Evolutionary conservation across 2,329 filamentous ascomycete genomes (phyloP), one percentile per base, ranked within the genome.

Genomic region (Hymenoscyphus scutula): DNA sequence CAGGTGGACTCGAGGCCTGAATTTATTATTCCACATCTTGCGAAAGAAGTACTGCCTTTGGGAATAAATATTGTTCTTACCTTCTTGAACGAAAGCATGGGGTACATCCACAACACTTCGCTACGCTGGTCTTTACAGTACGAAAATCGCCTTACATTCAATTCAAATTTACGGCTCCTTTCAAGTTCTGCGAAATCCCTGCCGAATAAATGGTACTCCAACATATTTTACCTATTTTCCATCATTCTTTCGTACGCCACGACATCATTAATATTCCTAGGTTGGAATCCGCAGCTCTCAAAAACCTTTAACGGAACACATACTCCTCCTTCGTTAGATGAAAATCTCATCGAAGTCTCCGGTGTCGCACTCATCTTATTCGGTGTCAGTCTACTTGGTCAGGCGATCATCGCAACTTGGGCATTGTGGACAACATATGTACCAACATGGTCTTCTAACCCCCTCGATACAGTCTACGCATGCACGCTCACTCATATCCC

Each of bases 111-210:
- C 51, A 67, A 64, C 17, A 70, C 68, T 48, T 67, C 73, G 3
- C 69, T 74, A 15, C 68, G 73, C n/a, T 75, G 73, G 73, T 64
- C 72, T 2, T 64, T 74, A 3, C 67, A 71, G 19, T 61, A 67
- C 54, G 72, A 75, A 58, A 68, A 68, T 13, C 69, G 66, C 29
- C 69, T 75, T n/a, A 67, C 70, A 5, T 75, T 72, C 68, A 74
- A 71, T 62, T 71, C 73, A 2, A 75, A 74, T 63, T 62, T 74
- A 1, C 70, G 73, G 10, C 67, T 74, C 0, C 64, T 74, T 17
- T 71, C 68, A 11, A 66, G 68, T 48, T 63, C 73, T 17, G 58
- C 56, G 17, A 58, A 61, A 37, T 70, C 62, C 29, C 53, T 54
- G 13, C 64, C 71, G n/a, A 75, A 74, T 62, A 65, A 67, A 13